A percentile compares a stretch with the other conserved stretches of the same genome.
These are phyloP conservation scores for Ceratocystis cacaofunesta DNA, from an alignment of 2,329 filamentous ascomycete genomes.

Conservation along the genomic window DNA sequence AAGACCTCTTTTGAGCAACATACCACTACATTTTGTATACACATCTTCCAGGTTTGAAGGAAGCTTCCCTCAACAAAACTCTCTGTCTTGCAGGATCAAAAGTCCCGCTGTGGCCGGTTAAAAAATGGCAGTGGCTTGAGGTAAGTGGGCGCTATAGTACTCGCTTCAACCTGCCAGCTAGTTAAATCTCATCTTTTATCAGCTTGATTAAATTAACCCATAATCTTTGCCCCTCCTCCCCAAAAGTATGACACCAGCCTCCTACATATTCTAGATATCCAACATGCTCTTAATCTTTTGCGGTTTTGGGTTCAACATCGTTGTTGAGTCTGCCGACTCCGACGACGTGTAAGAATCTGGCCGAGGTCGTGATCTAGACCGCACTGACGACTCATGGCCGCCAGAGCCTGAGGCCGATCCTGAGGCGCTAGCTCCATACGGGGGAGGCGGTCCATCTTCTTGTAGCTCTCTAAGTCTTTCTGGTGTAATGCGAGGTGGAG, in stretches of 20 bases:
- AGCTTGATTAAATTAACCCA: no score
- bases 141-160: no score
- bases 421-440: conserved; percentile 25
- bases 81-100: no score
- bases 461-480: conserved; percentile 28
- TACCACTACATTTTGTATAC: no score
- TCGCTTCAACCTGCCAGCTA: no score
- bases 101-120: no score
- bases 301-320: conserved; percentile 34
- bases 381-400: background rate
- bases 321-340: conserved; percentile 30
- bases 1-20: no score
- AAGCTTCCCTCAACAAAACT: no score
- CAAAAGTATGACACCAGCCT: background rate
- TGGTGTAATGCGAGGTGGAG: conserved; percentile 21
- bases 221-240: background rate
- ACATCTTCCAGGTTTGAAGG: no score
- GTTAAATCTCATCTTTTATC: no score
- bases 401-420: conserved; percentile 21
- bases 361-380: conserved; percentile 6
- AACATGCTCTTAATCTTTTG: conserved; percentile 44
- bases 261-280: conserved; percentile 29
- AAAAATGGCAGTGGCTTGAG: no score
- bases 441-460: conserved; percentile 31
- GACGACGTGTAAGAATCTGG: conserved; percentile 28